A percentile compares a stretch with the other conserved stretches of the same genome.
phyloP scores from a whole-genome alignment of 768 basidiomycete species.

The Panaeolus cyanescens region DNA sequence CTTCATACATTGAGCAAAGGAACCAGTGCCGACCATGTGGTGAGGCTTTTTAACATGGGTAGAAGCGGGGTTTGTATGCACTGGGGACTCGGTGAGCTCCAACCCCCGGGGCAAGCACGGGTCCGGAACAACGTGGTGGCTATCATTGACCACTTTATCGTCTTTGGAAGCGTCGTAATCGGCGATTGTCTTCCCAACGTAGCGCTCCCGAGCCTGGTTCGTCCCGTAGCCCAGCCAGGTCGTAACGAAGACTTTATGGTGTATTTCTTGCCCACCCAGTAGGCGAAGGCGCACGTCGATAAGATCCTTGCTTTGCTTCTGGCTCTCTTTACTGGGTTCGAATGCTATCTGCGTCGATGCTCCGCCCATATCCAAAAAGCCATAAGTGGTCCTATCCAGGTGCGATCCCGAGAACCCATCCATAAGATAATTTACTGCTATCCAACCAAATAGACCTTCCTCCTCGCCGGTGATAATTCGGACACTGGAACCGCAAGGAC shows the following conservation, averaged over 20 bases:
- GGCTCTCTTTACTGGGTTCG: conserved; percentile 72
- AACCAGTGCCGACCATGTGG: conserved; percentile 82
- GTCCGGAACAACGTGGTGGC: conserved; percentile 59
- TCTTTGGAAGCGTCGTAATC: conserved; percentile 48
- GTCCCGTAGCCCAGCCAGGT: conserved; percentile 99
- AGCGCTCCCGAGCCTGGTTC: conserved; percentile 94
- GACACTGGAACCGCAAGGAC: conserved; percentile 91
- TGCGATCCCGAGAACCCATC: conserved; percentile 76
- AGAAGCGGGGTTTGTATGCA: conserved; percentile 40
- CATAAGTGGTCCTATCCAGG: conserved; percentile 80
- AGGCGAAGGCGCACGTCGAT: conserved; percentile 82
- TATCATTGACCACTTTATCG: conserved; percentile 26
- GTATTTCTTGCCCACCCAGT: conserved; percentile 82
- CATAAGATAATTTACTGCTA: conserved; percentile 98
- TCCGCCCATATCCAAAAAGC: conserved; percentile 99
- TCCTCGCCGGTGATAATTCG: conserved; percentile 97
- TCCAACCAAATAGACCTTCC: conserved; percentile 98
- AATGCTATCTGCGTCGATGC: conserved; percentile 99
- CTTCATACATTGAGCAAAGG: conserved; percentile 82
- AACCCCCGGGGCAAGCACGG: conserved; percentile 90
- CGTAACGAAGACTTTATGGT: conserved; percentile 94
- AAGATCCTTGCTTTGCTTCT: conserved; percentile 59
- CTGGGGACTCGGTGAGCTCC: conserved; percentile 56
- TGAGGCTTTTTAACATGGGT: conserved; percentile 54
- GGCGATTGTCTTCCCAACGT: conserved; percentile 69